Evolutionary conservation across 2,329 filamentous ascomycete genomes (phyloP), one percentile per base, ranked within the genome.

Genomic region (Alternaria panax): DNA sequence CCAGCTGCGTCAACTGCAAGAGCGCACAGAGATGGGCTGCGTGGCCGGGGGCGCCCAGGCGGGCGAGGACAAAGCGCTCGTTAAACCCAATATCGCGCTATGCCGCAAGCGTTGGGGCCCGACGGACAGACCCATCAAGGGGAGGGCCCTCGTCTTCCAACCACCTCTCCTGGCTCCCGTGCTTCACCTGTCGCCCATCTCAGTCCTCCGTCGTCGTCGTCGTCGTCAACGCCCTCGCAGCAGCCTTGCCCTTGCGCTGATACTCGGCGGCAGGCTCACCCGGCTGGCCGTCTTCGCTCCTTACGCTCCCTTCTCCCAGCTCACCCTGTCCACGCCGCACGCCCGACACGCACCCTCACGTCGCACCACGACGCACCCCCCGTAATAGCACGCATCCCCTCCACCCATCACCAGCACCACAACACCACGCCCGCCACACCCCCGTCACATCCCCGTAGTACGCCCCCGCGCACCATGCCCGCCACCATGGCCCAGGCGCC

Each of bases 401-500:
- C 38, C 51, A 59, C 61, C 32, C 53, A 47, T 18, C 40, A 45
- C 22, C 3, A 16, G 20, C 63, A 62, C 56, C 51, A 51, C 50
- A 43, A 67, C 66, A 22, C 11, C 38, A 34, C 28, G 45, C 25
- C 22, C 47, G 28, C 40, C 28, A 22, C 53, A 34, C n/a, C 22
- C 40, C 51, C 47, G 28, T 45, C 28, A 22, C 53, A 34, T 20
- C 22, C 40, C 51, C 61, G 38, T 57, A 57, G 58, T 58, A 63
- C 43, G 42, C 42, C 54, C 41, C 64, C 65, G 59, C 68, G 60
- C 66, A 65, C 51, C 18, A 67, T 69, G 67, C 62, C 68, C 65
- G 9, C 36, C 36, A 81, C 71, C 67, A 88, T 88, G 85, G 84
- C 86, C 72, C 77, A 85, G 62, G 78, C 85, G 65, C 83, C 87